These are phyloP conservation scores for Entrophospora sp. DNA, from an alignment of 192 early-diverging fungal species.

Conservation along the genomic window DNA sequence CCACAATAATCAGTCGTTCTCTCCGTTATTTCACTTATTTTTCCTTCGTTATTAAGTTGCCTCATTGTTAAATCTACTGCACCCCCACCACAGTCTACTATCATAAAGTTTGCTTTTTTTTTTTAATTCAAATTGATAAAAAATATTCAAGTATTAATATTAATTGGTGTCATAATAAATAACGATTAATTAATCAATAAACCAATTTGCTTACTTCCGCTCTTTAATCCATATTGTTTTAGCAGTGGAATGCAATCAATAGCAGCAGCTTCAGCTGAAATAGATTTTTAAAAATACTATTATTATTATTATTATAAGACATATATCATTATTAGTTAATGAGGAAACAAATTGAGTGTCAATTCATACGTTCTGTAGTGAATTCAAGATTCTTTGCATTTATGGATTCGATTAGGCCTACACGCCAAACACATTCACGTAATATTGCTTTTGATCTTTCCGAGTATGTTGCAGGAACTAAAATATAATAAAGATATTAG, in stretches of 20 bases:
- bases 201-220: not conserved
- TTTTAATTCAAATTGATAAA: not conserved
- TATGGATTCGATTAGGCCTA: not conserved
- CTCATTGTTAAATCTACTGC: constrained; percentile 28
- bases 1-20: constrained; percentile 42
- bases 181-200: not conserved
- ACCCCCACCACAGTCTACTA: constrained; percentile 36
- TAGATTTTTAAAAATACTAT: not conserved
- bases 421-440: constrained; percentile 36
- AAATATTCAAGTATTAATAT: not conserved
- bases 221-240: not conserved
- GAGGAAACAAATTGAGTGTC: not conserved
- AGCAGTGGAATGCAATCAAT: not conserved
- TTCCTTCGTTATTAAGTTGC: not conserved
- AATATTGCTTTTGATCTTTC: constrained; percentile 38
- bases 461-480: not conserved
- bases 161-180: no score
- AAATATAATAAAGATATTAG: not conserved
- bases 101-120: constrained; percentile 20
- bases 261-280: constrained; percentile 7
- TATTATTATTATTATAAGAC: not conserved
- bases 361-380: constrained; percentile 11
- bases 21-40: constrained; percentile 37
- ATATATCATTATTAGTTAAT: not conserved
- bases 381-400: constrained; percentile 7